These are phyloP conservation scores for Claviceps humidiphila DNA, from an alignment of 2,329 filamentous ascomycete species.

Conservation along the genomic window DNA sequence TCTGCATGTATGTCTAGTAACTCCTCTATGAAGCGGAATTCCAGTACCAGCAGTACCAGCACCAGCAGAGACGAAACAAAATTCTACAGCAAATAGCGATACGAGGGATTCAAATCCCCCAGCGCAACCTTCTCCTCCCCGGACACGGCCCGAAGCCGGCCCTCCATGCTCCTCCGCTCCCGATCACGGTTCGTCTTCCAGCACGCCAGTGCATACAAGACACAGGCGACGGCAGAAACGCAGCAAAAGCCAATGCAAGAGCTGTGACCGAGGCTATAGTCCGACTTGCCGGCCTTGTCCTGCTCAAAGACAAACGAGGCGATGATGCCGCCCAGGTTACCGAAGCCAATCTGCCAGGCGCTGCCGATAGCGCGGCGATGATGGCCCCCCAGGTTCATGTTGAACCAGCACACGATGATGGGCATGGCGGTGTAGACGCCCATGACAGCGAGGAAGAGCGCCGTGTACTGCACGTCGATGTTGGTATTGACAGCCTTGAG, in stretches of 20 bases:
- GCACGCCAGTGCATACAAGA: constrained; percentile 46
- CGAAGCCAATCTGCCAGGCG: constrained; percentile 67
- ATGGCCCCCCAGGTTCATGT: constrained; percentile 66
- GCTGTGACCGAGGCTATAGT: constrained; percentile 54
- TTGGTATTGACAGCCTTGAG: constrained; percentile 60
- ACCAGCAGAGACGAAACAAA: background rate
- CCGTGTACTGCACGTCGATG: constrained; percentile 55
- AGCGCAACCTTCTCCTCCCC: constrained; percentile 49
- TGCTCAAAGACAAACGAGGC: constrained; percentile 56
- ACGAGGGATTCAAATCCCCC: constrained; percentile 46
- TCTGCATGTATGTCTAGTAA: too few relatives aligned
- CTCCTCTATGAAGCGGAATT: too few relatives aligned
- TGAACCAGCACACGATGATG: constrained; percentile 71
- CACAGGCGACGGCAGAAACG: constrained; percentile 50
- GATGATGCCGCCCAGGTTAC: constrained; percentile 69
- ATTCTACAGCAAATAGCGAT: constrained; percentile 41
- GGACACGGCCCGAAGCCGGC: constrained; percentile 26
- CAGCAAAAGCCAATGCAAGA: constrained; percentile 51
- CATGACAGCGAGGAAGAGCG: constrained; percentile 69
- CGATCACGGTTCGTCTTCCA: constrained; percentile 47
- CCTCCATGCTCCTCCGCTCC: constrained; percentile 32
- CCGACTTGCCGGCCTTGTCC: constrained; percentile 53
- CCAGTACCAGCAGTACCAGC: background rate
- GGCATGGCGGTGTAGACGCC: constrained; percentile 84
- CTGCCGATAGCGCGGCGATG: constrained; percentile 56